Base-by-base conservation (phyloP, 768 basidiomycete genomes). In the Floccularia luteovirens region DNA sequence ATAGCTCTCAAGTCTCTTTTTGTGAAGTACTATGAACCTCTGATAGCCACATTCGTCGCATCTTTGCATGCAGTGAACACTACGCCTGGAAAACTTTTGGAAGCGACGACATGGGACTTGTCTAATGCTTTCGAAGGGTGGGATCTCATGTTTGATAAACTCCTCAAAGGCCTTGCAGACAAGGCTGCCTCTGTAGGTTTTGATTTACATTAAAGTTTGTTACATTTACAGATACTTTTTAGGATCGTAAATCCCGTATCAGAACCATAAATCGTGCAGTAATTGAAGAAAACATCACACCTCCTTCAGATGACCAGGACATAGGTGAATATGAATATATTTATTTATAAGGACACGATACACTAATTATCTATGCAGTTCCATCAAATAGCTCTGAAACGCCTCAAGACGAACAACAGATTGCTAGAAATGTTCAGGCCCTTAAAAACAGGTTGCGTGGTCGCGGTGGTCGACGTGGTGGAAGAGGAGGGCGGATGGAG, bases 381-480 rank as follows among this genome's bases (percentile, higher is more conserved):
- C 61, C 63, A 1, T 53, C 59, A 5, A 43, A 54, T 21, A 54
- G 54, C 43, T 43, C 69, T 16, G 75, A 79, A 30, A 57, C 63
- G 2, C 66, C 76, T 2, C 71, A 74, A 30, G 90, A 92, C 46
- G 90, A 89, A 43, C 85, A 94, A 54, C 81, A 91, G 51, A 98
- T 98, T 45, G 81, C 93, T 3, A 73, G 88, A 48, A 96, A 93
- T 53, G 87, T 96, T 1, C 83, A 91, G 49, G 89, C 88, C 0
- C 69, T 99, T 39, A 96, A 93, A 60, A 82, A 74, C 38, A 73
- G 90, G 23, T 61, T 96, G 36, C 85, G 89, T 40, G 85, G 85
- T 20, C 70, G 82, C 38, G 84, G 82, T 0, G 77, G 76, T 2
- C 64, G 77, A 43, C 70, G 78, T 41, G 70, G 73, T 14, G 70